Base-by-base conservation (phyloP, 805 yeast species). In the Barnettozyma wickerhamii region DNA sequence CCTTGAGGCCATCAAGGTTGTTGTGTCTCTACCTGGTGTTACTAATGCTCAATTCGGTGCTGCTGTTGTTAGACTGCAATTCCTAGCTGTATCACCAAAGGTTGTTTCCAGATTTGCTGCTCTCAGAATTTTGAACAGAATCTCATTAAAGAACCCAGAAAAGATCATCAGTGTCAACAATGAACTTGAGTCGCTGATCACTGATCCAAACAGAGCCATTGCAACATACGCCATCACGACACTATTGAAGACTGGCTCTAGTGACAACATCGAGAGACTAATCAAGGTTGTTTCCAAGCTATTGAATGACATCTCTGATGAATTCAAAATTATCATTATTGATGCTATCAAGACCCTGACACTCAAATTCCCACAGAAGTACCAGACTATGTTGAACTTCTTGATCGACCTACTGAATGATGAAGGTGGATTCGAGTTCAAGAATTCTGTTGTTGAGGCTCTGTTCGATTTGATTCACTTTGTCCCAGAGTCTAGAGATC, bases 221-320 rank as follows among this genome's bases (percentile, higher is more conserved):
- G 91, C 98, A 12, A 93, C 99, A 13, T 91, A 88, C 64, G 97
- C 99, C 20, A 93, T 93, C 60, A 93, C 98, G 26, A 91, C 98
- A 3, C 72, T 93, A 58, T 77, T 93, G 63, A 93, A 91, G 68
- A 91, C 98, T 2, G 96, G 97, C 60, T 89, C 90, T 49, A 83
- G 87, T 47, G 88, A 86, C 46, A 77, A 78, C 51, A 96, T 93
- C 42, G 96, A 91, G 61, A 76, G 95, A 55, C 75, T 93, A 53
- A 87, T 93, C 64, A 74, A 81, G 48, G 90, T 89, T 41, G 88
- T 93, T 66, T 74, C 93, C 24, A 81, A 83, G 28, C 84, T 90
- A 60, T 86, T 91, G 84, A 86, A 78, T 59, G 97, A 91, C 51
- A 91, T 93, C 49, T 79, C 95, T 24, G 99, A 93, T 63, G 99